Base-by-base conservation (phyloP, 345 rosid species). In the Cardamine chenopodiifolia region DNA sequence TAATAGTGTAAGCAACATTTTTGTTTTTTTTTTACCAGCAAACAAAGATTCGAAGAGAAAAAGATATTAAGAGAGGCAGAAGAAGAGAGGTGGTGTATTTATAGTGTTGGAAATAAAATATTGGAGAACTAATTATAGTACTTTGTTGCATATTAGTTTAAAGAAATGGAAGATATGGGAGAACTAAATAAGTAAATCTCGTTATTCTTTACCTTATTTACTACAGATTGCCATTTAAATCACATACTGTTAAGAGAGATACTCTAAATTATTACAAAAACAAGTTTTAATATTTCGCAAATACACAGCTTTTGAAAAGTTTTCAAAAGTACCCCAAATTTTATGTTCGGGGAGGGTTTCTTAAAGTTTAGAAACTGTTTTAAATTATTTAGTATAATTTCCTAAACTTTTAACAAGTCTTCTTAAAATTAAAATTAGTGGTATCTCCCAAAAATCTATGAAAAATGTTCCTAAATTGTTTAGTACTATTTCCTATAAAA, bases 1-100 rank as follows among this genome's bases (percentile, higher is more conserved):
- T 14, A 78, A 29, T 50, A 78, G 31, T 42, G 18, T 60, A 78
- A 78, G 69, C 68, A 72, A 78, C 81, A 78, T 8, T 57, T 58
- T 35, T 15, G 2, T 2, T 54, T 18, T 45, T 40, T 34, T 31
- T 31, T 64, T 63, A 35, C 20, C 25, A 34, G 44, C 7, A 28
- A 65, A 3, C 45, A 37, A 60, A 29, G 72, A 64, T 55, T 76
- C 4, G 23, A 37, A 47, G 59, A 70, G 28, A 48, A 31, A 40
- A 40, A 35, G 8, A 29, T 29, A n/a, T 40, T 37, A 26, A 45
- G 70, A 68, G 44, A 6, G 48, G 37, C 22, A 47, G n/a, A 48
- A 10, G 31, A 32, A 54, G 12, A 37, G 34, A 28, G 10, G 13
- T 39, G 31, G 26, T 65, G 62, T 65, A 59, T 66, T 65, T 77